A percentile compares a stretch with the other conserved stretches of the same genome.
phyloP scores from a whole-genome alignment of 345 rosid species.

The Citrus trifoliata region DNA sequence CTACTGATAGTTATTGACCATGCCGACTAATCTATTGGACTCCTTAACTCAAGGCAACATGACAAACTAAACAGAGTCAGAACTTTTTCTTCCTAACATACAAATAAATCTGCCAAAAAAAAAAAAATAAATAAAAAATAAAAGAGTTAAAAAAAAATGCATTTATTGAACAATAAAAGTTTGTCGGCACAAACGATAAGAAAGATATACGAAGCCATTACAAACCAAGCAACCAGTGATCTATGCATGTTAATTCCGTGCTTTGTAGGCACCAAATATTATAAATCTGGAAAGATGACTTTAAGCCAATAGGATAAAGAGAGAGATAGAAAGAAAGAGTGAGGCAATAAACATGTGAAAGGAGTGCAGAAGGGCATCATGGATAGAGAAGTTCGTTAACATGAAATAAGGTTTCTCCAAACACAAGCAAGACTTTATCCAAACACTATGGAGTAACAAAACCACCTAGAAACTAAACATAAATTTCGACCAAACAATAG shows the following conservation, averaged over 20 bases:
- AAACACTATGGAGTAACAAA: not conserved
- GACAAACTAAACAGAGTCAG: not conserved
- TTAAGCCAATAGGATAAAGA: not conserved
- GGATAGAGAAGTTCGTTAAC: not conserved
- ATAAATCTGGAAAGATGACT: not conserved
- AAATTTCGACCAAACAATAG: not conserved
- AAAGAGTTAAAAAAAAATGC: not conserved
- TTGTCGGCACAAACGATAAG: not conserved
- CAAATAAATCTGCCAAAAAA: not conserved
- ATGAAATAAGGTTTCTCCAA: not conserved
- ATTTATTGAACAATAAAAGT: not conserved
- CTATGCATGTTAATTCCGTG: not conserved
- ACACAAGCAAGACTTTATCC: not conserved
- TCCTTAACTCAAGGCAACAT: not conserved
- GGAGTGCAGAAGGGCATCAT: not conserved
- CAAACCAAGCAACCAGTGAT: not conserved
- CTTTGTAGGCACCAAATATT: not conserved
- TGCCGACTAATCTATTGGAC: not conserved
- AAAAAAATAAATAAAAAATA: no score
- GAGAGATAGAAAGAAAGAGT: not conserved
- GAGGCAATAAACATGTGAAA: not conserved
- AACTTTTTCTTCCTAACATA: not conserved
- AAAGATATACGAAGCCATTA: not conserved
- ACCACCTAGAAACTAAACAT: not conserved
- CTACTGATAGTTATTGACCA: not conserved